Evolutionary conservation across 345 rosid genomes (phyloP), one percentile per base, ranked within the genome.

Genomic region (Rhodomyrtus tomentosa): DNA sequence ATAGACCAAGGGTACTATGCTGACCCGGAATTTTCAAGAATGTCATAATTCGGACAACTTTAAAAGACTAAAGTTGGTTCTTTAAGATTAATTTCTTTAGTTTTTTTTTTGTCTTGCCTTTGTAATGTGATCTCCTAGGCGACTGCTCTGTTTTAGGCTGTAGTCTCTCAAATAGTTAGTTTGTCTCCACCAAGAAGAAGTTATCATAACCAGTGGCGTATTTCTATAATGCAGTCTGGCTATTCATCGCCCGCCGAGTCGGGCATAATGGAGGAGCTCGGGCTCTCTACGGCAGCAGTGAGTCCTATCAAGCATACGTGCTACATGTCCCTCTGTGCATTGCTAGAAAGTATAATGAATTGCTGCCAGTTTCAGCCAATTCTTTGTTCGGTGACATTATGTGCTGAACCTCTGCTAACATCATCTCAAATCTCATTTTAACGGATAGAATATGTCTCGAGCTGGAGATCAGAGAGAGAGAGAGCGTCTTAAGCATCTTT

Each of bases 211-310:
- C 14, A n/a, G 8, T 1, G 68, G 32, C 32, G 29, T 56, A n/a
- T 56, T 12, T 56, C 32, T 56, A 5, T 56, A n/a, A 56, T 76
- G 86, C 89, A 92, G 95, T 51, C 87, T 85, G 92, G 94, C 40
- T 95, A 91, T 81, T 88, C 96, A 8, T 91, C 95, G 22, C 93
- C 96, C 5, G 94, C 92, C 27, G 92, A 93, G 82, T 87, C 93
- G 81, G 92, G 90, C 59, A 93, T 94, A 85, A 87, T 84, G 85
- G 88, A 90, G 83, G 94, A 93, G 50, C 76, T 93, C 51, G 96
- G 90, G 82, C 94, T 96, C 48, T 92, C 97, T 42, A 82, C 92
- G 42, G 92, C 93, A 27, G 91, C 83, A 55, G 93, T 93, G 76
- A 89, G 89, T 90, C 52, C 72, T 50, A 27, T 15, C 54, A 80